A percentile compares a stretch with the other conserved stretches of the same genome.
phyloP scores from a whole-genome alignment of 2,329 filamentous ascomycete genomes.

The Colletotrichum liriopes region DNA sequence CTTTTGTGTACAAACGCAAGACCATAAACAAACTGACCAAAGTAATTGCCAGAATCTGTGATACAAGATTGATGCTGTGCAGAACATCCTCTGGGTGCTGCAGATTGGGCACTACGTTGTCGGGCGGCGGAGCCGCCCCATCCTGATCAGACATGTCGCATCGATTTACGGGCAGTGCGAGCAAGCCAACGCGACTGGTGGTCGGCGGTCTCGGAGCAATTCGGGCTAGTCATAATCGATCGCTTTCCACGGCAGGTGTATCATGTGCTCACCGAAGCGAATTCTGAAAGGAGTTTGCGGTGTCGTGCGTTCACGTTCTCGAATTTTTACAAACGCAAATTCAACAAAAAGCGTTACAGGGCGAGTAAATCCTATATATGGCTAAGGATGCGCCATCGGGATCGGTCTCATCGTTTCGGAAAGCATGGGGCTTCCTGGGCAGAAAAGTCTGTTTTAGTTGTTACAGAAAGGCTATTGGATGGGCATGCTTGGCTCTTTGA shows the following conservation, averaged over 20 bases:
- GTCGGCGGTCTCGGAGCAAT: neutral
- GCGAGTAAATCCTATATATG: neutral
- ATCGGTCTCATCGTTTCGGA: neutral
- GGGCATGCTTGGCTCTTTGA: neutral
- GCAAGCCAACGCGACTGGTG: neutral
- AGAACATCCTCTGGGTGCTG: constrained; percentile 48
- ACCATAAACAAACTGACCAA: constrained; percentile 47
- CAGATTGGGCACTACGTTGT: constrained; percentile 47
- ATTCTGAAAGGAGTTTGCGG: too few species aligned
- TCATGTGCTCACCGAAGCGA: too few species aligned
- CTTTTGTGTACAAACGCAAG: constrained; percentile 48
- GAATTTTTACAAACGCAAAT: neutral
- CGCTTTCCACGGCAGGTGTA: neutral
- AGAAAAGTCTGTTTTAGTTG: neutral
- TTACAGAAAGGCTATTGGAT: neutral
- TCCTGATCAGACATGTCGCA: constrained; percentile 30
- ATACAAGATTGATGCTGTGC: constrained; percentile 47
- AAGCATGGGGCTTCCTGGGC: neutral
- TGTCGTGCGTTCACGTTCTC: too few species aligned
- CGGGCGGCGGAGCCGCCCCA: constrained; percentile 44
- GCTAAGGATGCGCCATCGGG: neutral
- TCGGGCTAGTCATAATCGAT: constrained; percentile 5
- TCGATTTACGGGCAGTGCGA: neutral
- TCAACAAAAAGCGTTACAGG: neutral
- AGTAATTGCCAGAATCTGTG: constrained; percentile 49